A percentile compares a stretch with the other conserved stretches of the same genome.
Evolutionary conservation across 495 filamentous ascomycete genomes (phyloP).

Genomic region (Immersiella caudata): DNA sequence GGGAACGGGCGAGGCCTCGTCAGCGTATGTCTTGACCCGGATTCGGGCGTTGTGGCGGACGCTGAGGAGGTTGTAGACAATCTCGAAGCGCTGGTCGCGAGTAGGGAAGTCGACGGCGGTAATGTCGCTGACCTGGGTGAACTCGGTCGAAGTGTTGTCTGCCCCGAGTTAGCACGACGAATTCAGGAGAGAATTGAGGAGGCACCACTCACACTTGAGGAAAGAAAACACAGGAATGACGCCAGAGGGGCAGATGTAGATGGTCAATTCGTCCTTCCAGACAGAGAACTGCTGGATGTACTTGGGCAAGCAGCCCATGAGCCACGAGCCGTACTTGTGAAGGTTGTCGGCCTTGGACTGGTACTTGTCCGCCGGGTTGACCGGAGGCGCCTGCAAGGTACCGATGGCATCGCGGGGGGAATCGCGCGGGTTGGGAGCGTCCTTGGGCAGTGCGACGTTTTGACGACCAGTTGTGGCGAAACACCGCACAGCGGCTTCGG

Average conservation of each 20-base stretch:
- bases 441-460: slow-evolving; percentile 57
- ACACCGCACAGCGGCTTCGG: slow-evolving; percentile 46
- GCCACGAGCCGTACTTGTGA: slow-evolving; percentile 93
- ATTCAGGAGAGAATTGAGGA: background rate
- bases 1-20: slow-evolving; percentile 93
- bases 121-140: slow-evolving; percentile 88
- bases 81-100: slow-evolving; percentile 90
- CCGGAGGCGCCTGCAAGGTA: slow-evolving; percentile 72
- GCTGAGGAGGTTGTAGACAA: slow-evolving; percentile 96
- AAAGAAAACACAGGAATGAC: slow-evolving; percentile 91
- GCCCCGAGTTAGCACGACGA: background rate
- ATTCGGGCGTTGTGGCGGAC: slow-evolving; percentile 95
- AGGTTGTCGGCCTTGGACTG: slow-evolving; percentile 77
- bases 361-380: slow-evolving; percentile 95
- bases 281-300: slow-evolving; percentile 99
- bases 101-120: slow-evolving; percentile 96
- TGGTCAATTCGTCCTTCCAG: slow-evolving; percentile 97
- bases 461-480: slow-evolving; percentile 54
- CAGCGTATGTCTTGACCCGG: slow-evolving; percentile 97
- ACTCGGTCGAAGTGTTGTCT: slow-evolving; percentile 95
- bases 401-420: slow-evolving; percentile 55
- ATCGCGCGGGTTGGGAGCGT: slow-evolving; percentile 69
- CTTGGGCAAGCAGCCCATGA: slow-evolving; percentile 95
- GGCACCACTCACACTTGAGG: slow-evolving; percentile 69
- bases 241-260: slow-evolving; percentile 86